Evolutionary conservation across 75 land plant genomes (phyloP).

Genomic region (Selaginella moellendorffii): DNA sequence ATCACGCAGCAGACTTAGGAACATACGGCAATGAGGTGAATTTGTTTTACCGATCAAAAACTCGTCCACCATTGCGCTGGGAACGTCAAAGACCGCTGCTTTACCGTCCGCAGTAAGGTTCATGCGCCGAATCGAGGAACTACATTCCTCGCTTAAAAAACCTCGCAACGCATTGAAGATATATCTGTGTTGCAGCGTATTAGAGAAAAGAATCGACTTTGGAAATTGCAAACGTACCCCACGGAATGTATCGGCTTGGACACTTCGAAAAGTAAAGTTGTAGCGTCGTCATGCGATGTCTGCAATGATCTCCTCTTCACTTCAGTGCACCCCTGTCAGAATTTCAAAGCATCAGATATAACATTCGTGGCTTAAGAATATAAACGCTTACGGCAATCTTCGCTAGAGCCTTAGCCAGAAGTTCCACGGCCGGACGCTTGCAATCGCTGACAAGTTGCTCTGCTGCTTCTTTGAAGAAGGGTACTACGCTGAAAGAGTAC

Average conservation of each 20-base stretch:
- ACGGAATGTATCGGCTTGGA: not conserved
- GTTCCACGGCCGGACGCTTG: slow-evolving; percentile 40
- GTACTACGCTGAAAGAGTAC: slow-evolving; percentile 51
- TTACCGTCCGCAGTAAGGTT: slow-evolving; percentile 66
- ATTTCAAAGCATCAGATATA: not conserved
- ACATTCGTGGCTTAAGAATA: too few relatives aligned
- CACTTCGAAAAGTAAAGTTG: slow-evolving; percentile 50
- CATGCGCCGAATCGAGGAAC: slow-evolving; percentile 48
- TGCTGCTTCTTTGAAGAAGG: slow-evolving; percentile 53
- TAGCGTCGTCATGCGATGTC: slow-evolving; percentile 49
- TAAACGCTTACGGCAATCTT: slow-evolving; percentile 54
- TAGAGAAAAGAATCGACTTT: not conserved
- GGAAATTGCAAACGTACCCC: not conserved
- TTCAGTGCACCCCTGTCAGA: slow-evolving; percentile 65
- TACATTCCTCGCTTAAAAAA: slow-evolving; percentile 55
- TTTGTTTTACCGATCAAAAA: slow-evolving; percentile 73
- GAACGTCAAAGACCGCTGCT: slow-evolving; percentile 90
- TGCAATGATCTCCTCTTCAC: slow-evolving; percentile 79
- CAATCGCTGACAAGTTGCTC: slow-evolving; percentile 41
- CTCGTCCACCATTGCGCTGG: slow-evolving; percentile 33
- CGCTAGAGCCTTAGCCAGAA: slow-evolving; percentile 90
- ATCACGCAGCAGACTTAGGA: too few relatives aligned
- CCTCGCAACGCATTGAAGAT: slow-evolving; percentile 50
- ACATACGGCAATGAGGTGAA: too few relatives aligned
- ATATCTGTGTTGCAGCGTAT: slow-evolving; percentile 32